Evolutionary conservation across 129 eudicot genomes (phyloP), one percentile per base, ranked within the genome.

Genomic region (Rutidosis leptorrhynchoides): DNA sequence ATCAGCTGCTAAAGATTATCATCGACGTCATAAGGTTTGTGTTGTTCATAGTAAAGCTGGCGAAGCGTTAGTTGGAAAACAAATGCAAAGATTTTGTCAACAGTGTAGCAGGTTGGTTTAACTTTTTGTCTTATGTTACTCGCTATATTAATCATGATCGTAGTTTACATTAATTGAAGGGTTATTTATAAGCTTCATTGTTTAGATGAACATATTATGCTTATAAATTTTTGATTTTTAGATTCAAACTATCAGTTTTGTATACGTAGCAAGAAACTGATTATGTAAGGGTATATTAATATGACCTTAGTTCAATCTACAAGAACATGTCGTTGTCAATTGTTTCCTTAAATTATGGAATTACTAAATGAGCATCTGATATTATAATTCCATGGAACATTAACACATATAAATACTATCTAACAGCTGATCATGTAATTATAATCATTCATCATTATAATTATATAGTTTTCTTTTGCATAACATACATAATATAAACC

Each of bases 81-180:
- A 92, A 74, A 88, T 88, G 96, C 98, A 92, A 66, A 77, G 98
- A 75, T 92, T 92, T 63, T 92, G 98, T 74, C 98, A 92, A 71
- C 98, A 92, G 81, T 92, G 98, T 71, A 92, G 98, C 90, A 88
- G 98, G 98, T 92, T 76, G 3, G 72, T 73, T 73, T 45, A n/a
- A 9, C 71, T 74, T 7, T 17, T 49, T 64, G 72, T 52, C 48
- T 54, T 54, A 4, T 48, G 43, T 21, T 53, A 27, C 32, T 17
- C 17, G 23, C 4, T 27, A 67, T 25, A 40, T 26, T 43, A 12
- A 20, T 58, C 32, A 46, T 40, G 45, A 30, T 42, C 37, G 4
- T 49, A 49, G 22, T 9, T 79, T 23, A 0, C 27, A 48, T 33
- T 43, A 30, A 7, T 30, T 56, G 51, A 26, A 57, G 54, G 27